Conservation (phyloP, 2,329 filamentous ascomycete species). For the Cercospora sp. region DNA sequence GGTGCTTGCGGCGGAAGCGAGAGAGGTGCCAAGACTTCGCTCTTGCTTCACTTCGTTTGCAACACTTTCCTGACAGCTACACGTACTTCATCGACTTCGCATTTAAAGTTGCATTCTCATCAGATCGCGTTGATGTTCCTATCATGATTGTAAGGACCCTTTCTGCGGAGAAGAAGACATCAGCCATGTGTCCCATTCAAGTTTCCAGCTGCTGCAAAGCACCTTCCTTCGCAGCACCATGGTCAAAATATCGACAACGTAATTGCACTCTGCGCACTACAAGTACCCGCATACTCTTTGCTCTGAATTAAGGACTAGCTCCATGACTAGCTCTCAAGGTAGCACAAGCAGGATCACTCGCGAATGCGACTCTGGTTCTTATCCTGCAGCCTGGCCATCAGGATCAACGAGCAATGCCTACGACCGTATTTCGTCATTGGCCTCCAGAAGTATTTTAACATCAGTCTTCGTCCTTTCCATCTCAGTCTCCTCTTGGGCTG, state of each 20-base stretch:
- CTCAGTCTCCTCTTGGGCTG: neutral
- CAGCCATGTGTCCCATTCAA: neutral
- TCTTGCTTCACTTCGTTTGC: neutral
- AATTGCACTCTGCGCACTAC: neutral
- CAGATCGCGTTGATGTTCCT: no score
- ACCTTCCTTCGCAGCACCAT: neutral
- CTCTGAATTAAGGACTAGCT: neutral
- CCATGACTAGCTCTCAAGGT: neutral
- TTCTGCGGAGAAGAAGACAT: no score
- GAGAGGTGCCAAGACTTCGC: neutral
- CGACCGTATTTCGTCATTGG: neutral
- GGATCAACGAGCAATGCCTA: neutral
- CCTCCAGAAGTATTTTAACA: neutral
- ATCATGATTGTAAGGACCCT: no score
- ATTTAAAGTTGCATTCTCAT: no score
- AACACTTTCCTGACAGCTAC: no score
- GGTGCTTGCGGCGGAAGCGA: neutral
- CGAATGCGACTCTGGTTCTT: neutral
- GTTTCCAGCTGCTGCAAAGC: neutral
- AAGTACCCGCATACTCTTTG: neutral
- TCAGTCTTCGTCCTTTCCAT: neutral
- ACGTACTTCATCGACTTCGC: no score
- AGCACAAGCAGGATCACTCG: neutral
- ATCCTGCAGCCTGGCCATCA: neutral
- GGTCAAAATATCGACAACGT: neutral